Percentiles rank a stretch among this genome's conserved stretches.
Conservation (phyloP, 495 filamentous ascomycete species). For the Amorphotheca resinae region DNA sequence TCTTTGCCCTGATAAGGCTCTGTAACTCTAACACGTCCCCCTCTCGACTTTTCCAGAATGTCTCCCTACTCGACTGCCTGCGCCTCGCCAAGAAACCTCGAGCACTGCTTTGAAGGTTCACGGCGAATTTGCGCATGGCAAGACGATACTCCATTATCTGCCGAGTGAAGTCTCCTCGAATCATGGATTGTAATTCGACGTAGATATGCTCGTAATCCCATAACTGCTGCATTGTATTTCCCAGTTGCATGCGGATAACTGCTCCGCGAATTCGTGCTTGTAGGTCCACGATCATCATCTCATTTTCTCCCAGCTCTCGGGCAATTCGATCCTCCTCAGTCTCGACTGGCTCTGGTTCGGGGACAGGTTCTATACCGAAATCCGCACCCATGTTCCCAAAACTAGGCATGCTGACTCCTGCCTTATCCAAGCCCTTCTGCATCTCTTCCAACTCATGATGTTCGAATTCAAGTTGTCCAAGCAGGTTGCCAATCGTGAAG, state of each 20-base stretch:
- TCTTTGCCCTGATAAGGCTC: conserved; percentile 66
- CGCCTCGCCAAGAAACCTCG: conserved; percentile 69
- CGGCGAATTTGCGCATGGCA: conserved; percentile 64
- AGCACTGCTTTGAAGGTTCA: conserved; percentile 62
- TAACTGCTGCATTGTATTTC: conserved; percentile 72
- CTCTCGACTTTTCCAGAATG: conserved; percentile 59
- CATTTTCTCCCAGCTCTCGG: conserved; percentile 68
- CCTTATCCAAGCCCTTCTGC: conserved; percentile 91
- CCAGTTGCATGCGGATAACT: conserved; percentile 61
- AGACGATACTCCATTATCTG: conserved; percentile 69
- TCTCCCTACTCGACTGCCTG: conserved; percentile 44
- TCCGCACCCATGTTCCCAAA: conserved; percentile 94
- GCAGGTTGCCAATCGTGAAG: conserved; percentile 95
- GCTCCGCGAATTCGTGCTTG: conserved; percentile 84
- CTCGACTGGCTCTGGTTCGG: conserved; percentile 63
- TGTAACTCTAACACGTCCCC: conserved; percentile 67
- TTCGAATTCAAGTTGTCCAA: conserved; percentile 94
- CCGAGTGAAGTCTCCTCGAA: conserved; percentile 57
- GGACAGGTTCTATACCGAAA: conserved; percentile 65
- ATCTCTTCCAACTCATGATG: conserved; percentile 94
- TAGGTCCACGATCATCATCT: conserved; percentile 57
- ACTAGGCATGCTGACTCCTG: conserved; percentile 90
- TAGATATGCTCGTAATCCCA: conserved; percentile 78
- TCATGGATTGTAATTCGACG: conserved; percentile 67
- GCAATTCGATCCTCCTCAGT: conserved; percentile 83